These are phyloP conservation scores for Ustilago vetiveriae DNA, from an alignment of 1,284 basidiomycete species.

Conservation along the genomic window DNA sequence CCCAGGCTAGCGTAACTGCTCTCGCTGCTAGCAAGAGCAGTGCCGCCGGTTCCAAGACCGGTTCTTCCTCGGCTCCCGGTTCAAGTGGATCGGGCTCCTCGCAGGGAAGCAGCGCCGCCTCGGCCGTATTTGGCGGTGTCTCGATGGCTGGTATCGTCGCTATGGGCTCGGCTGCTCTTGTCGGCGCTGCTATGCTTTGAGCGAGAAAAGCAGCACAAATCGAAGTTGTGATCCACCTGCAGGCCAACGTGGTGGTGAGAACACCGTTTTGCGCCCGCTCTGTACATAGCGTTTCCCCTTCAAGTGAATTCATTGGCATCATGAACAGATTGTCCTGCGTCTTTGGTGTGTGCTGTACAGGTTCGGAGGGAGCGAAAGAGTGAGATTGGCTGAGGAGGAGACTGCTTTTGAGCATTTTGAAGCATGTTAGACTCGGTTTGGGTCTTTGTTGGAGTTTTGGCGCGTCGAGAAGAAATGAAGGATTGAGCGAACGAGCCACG, in stretches of 20 bases:
- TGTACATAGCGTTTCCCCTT: too few species aligned
- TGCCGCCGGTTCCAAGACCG: constrained; percentile 12
- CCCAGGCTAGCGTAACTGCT: constrained; percentile 30
- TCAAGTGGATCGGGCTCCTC: constrained; percentile 5
- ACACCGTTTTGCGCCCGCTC: too few species aligned
- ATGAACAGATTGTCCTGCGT: too few species aligned
- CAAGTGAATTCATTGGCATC: too few species aligned
- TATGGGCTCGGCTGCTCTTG: constrained; percentile 29
- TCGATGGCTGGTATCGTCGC: constrained; percentile 34
- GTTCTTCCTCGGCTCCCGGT: constrained; percentile 14
- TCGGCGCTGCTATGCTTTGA: constrained; percentile 42
- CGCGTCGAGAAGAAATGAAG: not conserved
- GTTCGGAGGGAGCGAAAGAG: too few species aligned
- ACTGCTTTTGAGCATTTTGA: too few species aligned
- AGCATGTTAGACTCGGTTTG: too few species aligned
- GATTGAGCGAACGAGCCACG: constrained; percentile 37
- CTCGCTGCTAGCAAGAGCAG: constrained; percentile 42
- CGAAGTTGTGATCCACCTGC: too few species aligned
- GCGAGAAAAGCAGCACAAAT: not conserved
- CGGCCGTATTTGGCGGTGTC: constrained; percentile 12
- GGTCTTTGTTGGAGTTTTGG: too few species aligned
- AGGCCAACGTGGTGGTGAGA: too few species aligned
- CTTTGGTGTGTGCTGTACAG: too few species aligned
- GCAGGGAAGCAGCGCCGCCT: constrained; percentile 5
- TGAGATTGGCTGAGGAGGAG: too few species aligned